Conservation (phyloP, 345 rosid species). For the Sonneratia caseolaris region DNA sequence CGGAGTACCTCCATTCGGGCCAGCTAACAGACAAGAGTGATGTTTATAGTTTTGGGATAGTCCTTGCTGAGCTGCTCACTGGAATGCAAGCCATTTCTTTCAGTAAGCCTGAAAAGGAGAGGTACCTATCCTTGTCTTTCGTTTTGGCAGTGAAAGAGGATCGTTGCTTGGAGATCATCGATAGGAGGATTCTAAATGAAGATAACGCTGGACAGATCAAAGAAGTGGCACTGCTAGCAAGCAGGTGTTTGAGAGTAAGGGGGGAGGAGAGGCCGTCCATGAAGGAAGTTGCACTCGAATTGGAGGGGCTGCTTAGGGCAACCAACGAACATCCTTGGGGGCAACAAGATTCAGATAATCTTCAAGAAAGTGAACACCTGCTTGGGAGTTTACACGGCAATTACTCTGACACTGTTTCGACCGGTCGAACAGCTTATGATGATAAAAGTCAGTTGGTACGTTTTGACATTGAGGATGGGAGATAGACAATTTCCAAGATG, state of each 20-base stretch:
- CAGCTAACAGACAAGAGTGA: slow-evolving; percentile 6
- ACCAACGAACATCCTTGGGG: slow-evolving; percentile 17
- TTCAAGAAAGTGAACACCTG: slow-evolving; percentile 2
- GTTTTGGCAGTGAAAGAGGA: slow-evolving; percentile 9
- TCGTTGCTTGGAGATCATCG: slow-evolving; percentile 10
- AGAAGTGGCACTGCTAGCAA: slow-evolving; percentile 12
- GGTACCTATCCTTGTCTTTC: slow-evolving; percentile 8
- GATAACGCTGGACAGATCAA: slow-evolving; percentile 1
- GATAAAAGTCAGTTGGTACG: not conserved
- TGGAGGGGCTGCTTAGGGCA: slow-evolving; percentile 15
- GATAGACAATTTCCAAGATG: not conserved
- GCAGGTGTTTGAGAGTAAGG: slow-evolving; percentile 12
- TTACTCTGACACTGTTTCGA: not conserved
- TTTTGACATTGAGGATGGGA: not conserved
- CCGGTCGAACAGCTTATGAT: not conserved
- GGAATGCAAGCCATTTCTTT: slow-evolving; percentile 2
- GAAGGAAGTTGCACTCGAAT: slow-evolving; percentile 20
- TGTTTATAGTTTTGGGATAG: slow-evolving; percentile 5
- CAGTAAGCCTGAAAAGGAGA: slow-evolving; percentile 2
- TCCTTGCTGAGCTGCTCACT: slow-evolving; percentile 5
- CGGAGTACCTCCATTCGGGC: slow-evolving; percentile 5
- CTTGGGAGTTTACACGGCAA: not conserved
- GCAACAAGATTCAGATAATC: not conserved
- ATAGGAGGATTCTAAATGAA: not conserved
- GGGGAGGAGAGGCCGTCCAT: slow-evolving; percentile 28